phyloP scores from a whole-genome alignment of 1,284 basidiomycete species.

The Waitea zeae region DNA sequence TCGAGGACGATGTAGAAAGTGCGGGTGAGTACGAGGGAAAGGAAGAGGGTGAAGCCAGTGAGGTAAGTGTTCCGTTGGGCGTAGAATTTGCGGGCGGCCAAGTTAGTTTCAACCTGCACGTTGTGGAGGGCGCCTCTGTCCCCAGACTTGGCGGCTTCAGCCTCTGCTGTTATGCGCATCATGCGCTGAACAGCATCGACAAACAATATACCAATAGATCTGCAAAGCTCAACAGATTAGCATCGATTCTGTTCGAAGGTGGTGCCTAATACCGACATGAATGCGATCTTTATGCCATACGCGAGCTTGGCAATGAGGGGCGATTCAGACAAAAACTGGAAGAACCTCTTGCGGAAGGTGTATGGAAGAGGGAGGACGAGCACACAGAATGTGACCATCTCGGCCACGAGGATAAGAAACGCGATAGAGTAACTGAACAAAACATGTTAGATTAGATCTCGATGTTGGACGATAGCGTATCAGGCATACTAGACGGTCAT shows the following conservation, averaged over 20 bases:
- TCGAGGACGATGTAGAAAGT: conserved; percentile 87
- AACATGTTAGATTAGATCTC: too few relatives aligned
- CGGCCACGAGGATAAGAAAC: conserved; percentile 58
- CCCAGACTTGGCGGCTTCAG: conserved; percentile 51
- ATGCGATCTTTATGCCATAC: conserved; percentile 81
- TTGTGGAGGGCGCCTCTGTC: conserved; percentile 31
- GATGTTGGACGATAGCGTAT: too few relatives aligned
- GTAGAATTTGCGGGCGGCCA: conserved; percentile 87
- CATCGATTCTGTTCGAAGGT: conserved; percentile 2
- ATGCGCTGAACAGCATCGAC: conserved; percentile 89
- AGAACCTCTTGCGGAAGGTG: conserved; percentile 50
- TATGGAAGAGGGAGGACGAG: conserved; percentile 68
- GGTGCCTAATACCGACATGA: conserved; percentile 47
- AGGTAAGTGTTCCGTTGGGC: conserved; percentile 79
- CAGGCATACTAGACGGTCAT: too few relatives aligned
- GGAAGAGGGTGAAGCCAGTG: conserved; percentile 86
- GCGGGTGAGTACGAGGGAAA: conserved; percentile 83
- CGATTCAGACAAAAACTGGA: conserved; percentile 61
- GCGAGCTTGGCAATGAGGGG: conserved; percentile 55
- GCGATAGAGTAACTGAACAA: conserved; percentile 65
- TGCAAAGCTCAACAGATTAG: conserved; percentile 14
- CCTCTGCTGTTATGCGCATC: conserved; percentile 70
- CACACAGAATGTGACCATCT: conserved; percentile 61
- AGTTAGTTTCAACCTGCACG: conserved; percentile 66
- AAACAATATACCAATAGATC: conserved; percentile 77